Evolutionary conservation across 2,329 filamentous ascomycete genomes (phyloP).

Genomic region (Cercospora berteroae): DNA sequence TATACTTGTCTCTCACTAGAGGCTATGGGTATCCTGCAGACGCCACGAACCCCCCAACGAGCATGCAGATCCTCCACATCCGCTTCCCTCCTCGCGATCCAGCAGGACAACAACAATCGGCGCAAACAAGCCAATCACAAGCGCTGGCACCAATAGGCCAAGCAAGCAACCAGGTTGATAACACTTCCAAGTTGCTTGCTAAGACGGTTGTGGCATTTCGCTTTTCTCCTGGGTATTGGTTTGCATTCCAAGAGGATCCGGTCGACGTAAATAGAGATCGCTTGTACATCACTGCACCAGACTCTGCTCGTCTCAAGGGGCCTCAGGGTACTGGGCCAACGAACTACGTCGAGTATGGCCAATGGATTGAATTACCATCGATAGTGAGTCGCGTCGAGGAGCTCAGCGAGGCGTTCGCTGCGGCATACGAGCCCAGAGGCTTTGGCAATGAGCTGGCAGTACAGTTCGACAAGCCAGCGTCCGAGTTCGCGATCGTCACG

Average conservation of each 20-base stretch:
- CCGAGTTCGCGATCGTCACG: constrained; percentile 87
- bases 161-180: constrained; percentile 32
- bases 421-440: constrained; percentile 65
- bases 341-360: constrained; percentile 73
- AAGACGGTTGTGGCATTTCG: constrained; percentile 43
- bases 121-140: constrained; percentile 17
- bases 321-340: constrained; percentile 44
- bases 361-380: constrained; percentile 73
- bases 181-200: constrained; percentile 37
- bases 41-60: constrained; percentile 71
- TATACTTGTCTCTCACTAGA: constrained; percentile 88
- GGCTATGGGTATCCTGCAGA: constrained; percentile 62
- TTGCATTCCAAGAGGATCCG: constrained; percentile 67
- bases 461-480: constrained; percentile 81
- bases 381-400: constrained; percentile 75
- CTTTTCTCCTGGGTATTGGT: constrained; percentile 86
- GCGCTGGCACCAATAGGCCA: constrained; percentile 20
- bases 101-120: constrained; percentile 16
- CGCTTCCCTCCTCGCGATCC: constrained; percentile 73
- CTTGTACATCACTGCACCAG: constrained; percentile 82
- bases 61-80: constrained; percentile 97
- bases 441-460: constrained; percentile 95
- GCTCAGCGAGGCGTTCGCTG: constrained; percentile 69
- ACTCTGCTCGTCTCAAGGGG: constrained; percentile 65
- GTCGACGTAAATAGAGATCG: constrained; percentile 53